phyloP scores from a whole-genome alignment of 495 filamentous ascomycete species.

The Cryomyces antarcticus region DNA sequence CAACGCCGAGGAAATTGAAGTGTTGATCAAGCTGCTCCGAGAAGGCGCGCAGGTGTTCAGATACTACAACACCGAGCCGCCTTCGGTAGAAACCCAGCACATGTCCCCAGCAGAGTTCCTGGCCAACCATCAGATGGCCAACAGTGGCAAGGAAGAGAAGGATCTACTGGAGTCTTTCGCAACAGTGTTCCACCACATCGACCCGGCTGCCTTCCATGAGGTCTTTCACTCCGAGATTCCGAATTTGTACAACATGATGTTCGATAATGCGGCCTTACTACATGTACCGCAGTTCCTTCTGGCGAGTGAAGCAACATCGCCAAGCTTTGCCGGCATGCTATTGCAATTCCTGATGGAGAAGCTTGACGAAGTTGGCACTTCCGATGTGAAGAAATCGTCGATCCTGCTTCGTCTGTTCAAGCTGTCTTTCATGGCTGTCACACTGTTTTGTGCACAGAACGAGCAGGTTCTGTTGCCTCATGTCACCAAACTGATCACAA shows the following conservation, averaged over 20 bases:
- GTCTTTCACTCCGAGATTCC: slow-evolving; percentile 96
- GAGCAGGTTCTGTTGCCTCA: slow-evolving; percentile 89
- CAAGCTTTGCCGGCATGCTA: slow-evolving; percentile 94
- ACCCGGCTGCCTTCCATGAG: slow-evolving; percentile 95
- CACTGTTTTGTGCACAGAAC: slow-evolving; percentile 82
- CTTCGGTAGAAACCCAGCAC: slow-evolving; percentile 50
- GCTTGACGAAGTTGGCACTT: slow-evolving; percentile 84
- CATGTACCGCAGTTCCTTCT: slow-evolving; percentile 97
- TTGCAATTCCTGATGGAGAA: slow-evolving; percentile 91
- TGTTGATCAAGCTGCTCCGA: slow-evolving; percentile 92
- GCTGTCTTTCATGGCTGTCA: slow-evolving; percentile 98
- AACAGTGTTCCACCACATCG: slow-evolving; percentile 95
- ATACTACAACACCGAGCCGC: slow-evolving; percentile 81
- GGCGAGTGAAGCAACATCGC: slow-evolving; percentile 90
- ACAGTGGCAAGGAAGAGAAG: slow-evolving; percentile 87
- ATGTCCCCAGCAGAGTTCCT: slow-evolving; percentile 72
- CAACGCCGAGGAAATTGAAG: slow-evolving; percentile 87
- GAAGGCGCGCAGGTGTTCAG: slow-evolving; percentile 90
- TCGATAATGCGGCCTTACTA: slow-evolving; percentile 80
- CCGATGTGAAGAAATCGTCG: slow-evolving; percentile 72
- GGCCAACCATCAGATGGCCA: slow-evolving; percentile 79
- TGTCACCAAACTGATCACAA: slow-evolving; percentile 86
- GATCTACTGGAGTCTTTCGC: slow-evolving; percentile 95
- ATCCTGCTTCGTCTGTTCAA: slow-evolving; percentile 93
- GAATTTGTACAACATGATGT: slow-evolving; percentile 91